A percentile compares a stretch with the other conserved stretches of the same genome.
Evolutionary conservation across 2,329 filamentous ascomycete species (phyloP).

Genomic region (Penicillium sp.): DNA sequence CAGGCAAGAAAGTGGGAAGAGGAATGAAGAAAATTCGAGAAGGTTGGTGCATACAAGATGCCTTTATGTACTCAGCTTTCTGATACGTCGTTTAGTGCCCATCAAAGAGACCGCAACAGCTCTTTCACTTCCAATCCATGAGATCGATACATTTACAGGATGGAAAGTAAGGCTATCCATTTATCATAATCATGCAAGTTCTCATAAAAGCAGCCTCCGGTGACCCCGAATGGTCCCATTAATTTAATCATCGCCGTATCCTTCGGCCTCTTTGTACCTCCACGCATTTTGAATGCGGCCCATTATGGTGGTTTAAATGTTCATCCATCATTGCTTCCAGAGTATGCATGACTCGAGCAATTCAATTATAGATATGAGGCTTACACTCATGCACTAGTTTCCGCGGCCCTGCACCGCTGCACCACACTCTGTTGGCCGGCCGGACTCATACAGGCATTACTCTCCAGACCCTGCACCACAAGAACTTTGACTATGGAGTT

Average conservation of each 20-base stretch:
- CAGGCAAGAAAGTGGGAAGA: constrained; percentile 76
- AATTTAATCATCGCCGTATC: constrained; percentile 92
- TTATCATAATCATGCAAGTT: constrained; percentile 7
- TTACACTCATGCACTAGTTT: constrained; percentile 56
- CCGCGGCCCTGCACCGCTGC: constrained; percentile 82
- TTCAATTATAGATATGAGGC: neutral
- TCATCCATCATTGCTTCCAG: constrained; percentile 87
- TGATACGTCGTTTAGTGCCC: constrained; percentile 61
- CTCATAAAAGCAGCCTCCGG: constrained; percentile 56
- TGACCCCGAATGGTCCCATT: constrained; percentile 49
- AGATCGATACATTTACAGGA: constrained; percentile 78
- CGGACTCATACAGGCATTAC: constrained; percentile 72
- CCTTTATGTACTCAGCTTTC: constrained; percentile 3
- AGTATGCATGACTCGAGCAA: constrained; percentile 55
- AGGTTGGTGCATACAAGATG: constrained; percentile 51
- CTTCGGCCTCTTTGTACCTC: constrained; percentile 87
- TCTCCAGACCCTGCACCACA: constrained; percentile 81
- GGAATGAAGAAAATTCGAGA: constrained; percentile 70
- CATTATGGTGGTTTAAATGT: constrained; percentile 90
- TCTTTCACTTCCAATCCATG: constrained; percentile 70
- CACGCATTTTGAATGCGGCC: constrained; percentile 69
- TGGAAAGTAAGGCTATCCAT: constrained; percentile 67
- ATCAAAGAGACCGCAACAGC: constrained; percentile 68
- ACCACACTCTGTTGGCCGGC: constrained; percentile 75
- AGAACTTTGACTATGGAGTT: constrained; percentile 76